These are phyloP conservation scores for Lecanoromycetidae sp. DNA, from an alignment of 2,329 filamentous ascomycete species.

Conservation along the genomic window DNA sequence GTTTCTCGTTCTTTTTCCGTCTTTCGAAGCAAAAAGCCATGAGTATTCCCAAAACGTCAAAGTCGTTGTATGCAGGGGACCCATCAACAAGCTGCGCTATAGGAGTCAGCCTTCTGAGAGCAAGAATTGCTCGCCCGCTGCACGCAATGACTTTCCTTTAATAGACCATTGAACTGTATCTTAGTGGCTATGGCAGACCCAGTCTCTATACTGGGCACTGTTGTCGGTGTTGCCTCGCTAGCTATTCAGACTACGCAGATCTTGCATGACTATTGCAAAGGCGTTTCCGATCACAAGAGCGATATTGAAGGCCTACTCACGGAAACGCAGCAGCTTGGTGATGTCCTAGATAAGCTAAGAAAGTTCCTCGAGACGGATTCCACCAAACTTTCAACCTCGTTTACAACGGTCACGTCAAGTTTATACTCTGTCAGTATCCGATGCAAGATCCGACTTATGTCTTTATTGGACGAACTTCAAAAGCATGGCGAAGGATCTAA, in stretches of 20 bases:
- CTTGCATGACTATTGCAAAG: neutral
- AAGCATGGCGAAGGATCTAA: neutral
- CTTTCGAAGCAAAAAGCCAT: too few species aligned
- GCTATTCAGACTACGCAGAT: conserved; percentile 1
- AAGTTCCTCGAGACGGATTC: neutral
- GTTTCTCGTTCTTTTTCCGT: too few species aligned
- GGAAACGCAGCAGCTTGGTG: neutral
- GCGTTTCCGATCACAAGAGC: neutral
- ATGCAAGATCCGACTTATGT: conserved; percentile 1
- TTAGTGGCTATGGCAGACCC: conserved; percentile 7
- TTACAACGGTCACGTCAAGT: conserved; percentile 6
- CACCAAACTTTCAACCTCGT: neutral
- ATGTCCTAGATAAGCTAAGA: neutral
- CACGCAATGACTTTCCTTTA: too few species aligned
- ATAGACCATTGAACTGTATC: too few species aligned
- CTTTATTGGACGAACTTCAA: neutral
- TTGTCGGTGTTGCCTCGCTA: conserved; percentile 1
- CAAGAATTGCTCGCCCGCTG: too few species aligned
- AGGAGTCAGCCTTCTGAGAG: too few species aligned
- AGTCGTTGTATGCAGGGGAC: too few species aligned
- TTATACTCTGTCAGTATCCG: neutral
- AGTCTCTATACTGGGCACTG: conserved; percentile 2
- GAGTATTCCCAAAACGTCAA: too few species aligned
- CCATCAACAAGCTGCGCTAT: too few species aligned
- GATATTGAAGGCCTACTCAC: neutral